These are phyloP conservation scores for Podaxis sp. DNA, from an alignment of 768 basidiomycete genomes.

Conservation along the genomic window DNA sequence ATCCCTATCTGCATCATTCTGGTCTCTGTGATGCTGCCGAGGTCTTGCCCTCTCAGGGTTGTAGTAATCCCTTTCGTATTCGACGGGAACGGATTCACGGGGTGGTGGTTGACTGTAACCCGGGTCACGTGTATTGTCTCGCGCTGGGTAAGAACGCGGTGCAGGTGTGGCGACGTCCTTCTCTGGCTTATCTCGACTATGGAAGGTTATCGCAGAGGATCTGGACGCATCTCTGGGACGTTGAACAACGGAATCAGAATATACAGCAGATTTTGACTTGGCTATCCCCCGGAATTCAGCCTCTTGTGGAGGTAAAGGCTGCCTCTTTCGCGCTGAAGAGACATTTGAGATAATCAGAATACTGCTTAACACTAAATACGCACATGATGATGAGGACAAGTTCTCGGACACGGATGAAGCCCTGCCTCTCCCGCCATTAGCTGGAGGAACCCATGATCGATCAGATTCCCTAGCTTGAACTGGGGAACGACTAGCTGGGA, in stretches of 20 bases:
- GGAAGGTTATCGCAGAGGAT: neutral
- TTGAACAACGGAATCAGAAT: neutral
- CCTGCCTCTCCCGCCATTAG: neutral
- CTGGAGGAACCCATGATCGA: neutral
- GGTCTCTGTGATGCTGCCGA: neutral
- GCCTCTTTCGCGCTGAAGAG: conserved; percentile 3
- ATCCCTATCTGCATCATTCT: neutral
- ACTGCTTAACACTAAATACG: neutral
- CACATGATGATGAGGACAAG: neutral
- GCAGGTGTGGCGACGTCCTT: neutral
- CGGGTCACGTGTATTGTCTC: conserved; percentile 2
- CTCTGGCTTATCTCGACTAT: neutral
- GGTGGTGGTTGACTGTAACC: neutral
- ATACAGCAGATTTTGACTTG: neutral
- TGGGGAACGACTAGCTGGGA: neutral
- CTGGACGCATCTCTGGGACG: neutral
- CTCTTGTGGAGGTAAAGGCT: conserved; percentile 7
- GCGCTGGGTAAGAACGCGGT: neutral
- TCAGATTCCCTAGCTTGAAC: neutral
- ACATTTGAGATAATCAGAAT: neutral
- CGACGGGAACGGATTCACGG: neutral
- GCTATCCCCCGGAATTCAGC: conserved; percentile 2
- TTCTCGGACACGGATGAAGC: neutral
- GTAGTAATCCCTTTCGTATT: conserved; percentile 1
- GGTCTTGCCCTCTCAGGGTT: neutral